These are phyloP conservation scores for Podila verticillata DNA, from an alignment of 192 early-diverging fungal species.

Conservation along the genomic window DNA sequence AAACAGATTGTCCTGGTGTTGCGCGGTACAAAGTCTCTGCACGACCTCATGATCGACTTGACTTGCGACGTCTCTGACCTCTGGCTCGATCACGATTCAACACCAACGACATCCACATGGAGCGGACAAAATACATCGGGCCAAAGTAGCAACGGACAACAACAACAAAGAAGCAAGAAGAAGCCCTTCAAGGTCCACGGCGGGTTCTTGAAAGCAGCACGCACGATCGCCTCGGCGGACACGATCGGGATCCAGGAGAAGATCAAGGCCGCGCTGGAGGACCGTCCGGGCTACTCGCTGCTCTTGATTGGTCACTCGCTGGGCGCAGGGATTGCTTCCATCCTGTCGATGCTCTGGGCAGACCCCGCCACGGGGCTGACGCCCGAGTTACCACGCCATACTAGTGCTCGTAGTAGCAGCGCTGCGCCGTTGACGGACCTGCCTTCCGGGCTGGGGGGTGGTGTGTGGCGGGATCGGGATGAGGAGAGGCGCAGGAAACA, in stretches of 20 bases:
- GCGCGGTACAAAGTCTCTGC: constrained; percentile 59
- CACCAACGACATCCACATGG: constrained; percentile 16
- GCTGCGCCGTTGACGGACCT: not conserved
- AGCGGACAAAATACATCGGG: not conserved
- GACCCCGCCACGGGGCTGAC: constrained; percentile 54
- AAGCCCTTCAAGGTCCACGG: constrained; percentile 56
- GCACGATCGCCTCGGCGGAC: constrained; percentile 50
- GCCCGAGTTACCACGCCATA: constrained; percentile 31
- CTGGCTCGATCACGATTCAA: constrained; percentile 53
- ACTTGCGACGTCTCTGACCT: constrained; percentile 60
- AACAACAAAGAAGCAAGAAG: not conserved
- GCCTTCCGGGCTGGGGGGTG: not conserved
- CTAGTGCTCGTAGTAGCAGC: not conserved
- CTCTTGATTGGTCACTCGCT: constrained; percentile 60
- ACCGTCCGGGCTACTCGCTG: constrained; percentile 54
- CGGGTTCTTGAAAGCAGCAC: constrained; percentile 55
- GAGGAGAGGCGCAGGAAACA: constrained; percentile 1
- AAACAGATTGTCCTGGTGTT: constrained; percentile 58
- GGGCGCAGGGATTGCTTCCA: constrained; percentile 61
- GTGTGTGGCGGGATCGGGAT: not conserved
- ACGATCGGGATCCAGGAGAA: constrained; percentile 53
- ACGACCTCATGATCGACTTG: constrained; percentile 60
- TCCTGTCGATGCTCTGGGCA: constrained; percentile 55
- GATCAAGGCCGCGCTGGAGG: constrained; percentile 53
- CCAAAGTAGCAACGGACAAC: not conserved